These are phyloP conservation scores for Sextonia rubra DNA, from an alignment of 164 flowering plant genomes.

Conservation along the genomic window DNA sequence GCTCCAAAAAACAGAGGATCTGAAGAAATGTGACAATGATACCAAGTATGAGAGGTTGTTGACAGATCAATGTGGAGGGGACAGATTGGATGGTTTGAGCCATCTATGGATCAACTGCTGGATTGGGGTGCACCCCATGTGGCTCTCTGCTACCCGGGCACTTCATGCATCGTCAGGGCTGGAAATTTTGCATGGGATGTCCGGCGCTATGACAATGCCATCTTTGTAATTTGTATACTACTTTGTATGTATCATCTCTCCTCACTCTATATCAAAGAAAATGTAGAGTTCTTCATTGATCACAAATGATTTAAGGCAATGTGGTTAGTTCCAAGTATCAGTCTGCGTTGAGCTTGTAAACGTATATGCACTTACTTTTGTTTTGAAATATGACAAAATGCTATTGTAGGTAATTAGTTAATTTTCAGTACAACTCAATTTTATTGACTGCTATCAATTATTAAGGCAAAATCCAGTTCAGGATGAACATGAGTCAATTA, in stretches of 20 bases:
- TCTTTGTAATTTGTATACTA: conserved; percentile 50
- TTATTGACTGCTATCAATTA: too few species aligned
- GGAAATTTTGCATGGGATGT: conserved; percentile 45
- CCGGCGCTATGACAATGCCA: conserved; percentile 21
- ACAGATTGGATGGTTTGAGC: conserved; percentile 13
- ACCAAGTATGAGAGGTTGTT: conserved; percentile 37
- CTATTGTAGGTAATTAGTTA: too few species aligned
- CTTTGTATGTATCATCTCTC: conserved; percentile 31
- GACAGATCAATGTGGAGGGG: conserved; percentile 5
- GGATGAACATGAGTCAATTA: too few species aligned
- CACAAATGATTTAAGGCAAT: too few species aligned
- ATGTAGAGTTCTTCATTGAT: too few species aligned
- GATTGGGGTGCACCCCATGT: conserved; percentile 48
- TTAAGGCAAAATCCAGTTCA: too few species aligned
- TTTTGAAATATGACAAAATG: too few species aligned
- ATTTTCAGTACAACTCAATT: too few species aligned
- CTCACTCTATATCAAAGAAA: too few species aligned
- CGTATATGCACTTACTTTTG: too few species aligned
- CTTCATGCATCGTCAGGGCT: conserved; percentile 24
- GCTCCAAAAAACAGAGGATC: conserved; percentile 23
- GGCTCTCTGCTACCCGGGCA: conserved; percentile 37
- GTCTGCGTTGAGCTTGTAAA: too few species aligned
- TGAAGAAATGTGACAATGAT: conserved; percentile 10
- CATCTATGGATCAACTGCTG: conserved; percentile 57
- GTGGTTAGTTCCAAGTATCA: too few species aligned